These are phyloP conservation scores for Poronia punctata DNA, from an alignment of 495 filamentous ascomycete species.

Conservation along the genomic window DNA sequence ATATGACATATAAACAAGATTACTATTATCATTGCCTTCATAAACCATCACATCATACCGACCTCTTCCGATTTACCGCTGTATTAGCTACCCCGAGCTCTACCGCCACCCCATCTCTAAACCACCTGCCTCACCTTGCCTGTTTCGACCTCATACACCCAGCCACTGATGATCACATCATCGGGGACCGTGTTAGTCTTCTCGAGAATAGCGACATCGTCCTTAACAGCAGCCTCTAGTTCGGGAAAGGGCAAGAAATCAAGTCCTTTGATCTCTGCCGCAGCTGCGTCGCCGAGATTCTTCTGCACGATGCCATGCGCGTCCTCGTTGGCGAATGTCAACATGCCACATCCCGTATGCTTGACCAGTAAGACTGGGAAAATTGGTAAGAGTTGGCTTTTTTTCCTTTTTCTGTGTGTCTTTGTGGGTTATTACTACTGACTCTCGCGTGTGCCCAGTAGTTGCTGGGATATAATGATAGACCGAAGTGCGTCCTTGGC, in stretches of 20 bases:
- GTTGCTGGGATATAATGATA: slow-evolving; percentile 73
- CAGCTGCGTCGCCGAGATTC: slow-evolving; percentile 43
- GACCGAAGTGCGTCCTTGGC: slow-evolving; percentile 63
- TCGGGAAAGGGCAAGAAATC: slow-evolving; percentile 62
- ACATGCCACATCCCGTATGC: slow-evolving; percentile 77
- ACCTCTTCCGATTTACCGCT: too few relatives aligned
- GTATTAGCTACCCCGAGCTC: neutral
- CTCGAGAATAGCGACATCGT: slow-evolving; percentile 62
- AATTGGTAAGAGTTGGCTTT: neutral
- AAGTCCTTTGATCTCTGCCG: slow-evolving; percentile 32
- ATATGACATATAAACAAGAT: too few relatives aligned
- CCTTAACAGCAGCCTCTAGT: slow-evolving; percentile 54
- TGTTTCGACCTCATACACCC: slow-evolving; percentile 75
- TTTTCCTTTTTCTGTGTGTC: too few relatives aligned
- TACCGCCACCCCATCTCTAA: slow-evolving; percentile 4
- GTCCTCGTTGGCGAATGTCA: slow-evolving; percentile 65
- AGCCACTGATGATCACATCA: slow-evolving; percentile 57
- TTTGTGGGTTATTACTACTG: too few relatives aligned
- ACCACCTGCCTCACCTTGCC: slow-evolving; percentile 58
- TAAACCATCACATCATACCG: too few relatives aligned
- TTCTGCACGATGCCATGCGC: slow-evolving; percentile 50
- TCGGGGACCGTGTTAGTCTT: slow-evolving; percentile 51
- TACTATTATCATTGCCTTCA: too few relatives aligned
- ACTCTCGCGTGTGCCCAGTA: slow-evolving; percentile 68
- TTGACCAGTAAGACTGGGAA: slow-evolving; percentile 58